Base-by-base conservation (phyloP, 108 stramenopile species). In the Pseudonitzschia multiseries region DNA sequence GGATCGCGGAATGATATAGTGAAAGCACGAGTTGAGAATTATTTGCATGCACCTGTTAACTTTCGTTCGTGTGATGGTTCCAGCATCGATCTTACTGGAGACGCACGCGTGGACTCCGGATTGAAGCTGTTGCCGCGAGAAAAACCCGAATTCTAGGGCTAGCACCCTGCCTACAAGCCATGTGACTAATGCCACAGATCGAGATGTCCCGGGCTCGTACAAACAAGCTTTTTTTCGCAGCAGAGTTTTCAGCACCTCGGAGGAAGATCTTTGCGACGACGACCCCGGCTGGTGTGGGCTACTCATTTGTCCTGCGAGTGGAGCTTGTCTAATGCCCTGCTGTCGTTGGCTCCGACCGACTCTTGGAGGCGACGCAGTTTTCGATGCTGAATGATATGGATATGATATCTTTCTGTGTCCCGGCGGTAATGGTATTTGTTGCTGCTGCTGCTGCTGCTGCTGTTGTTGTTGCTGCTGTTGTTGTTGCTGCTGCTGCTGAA, bases 1-100 rank as follows among this genome's bases (percentile, higher is more conserved):
- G 27, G 89, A 81, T 41, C 87, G 71, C 1, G 91, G 94, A 31
- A 95, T 95, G 28, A 95, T 92, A 79, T 95, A 95, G 71, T 95
- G 94, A 71, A 95, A 95, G 76, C 94, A 95, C 26, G 86, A 87
- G 80, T 95, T 95, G 66, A 95, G 81, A 46, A 95, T 95, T 41
- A 95, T 91, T 70, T 95, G 94, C 93, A 95, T 95, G 80, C 94
- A 95, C 22, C 94, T 79, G 71, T 95, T 95, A 17, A 95, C 94
- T 56, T 92, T 95, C 27, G 94, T 95, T 36, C 94, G 72, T 21
- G 94, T 95, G 71, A 95, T 92, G 24, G 71, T 79, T 20, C 91
- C 89, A 12, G 82, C 75, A 15, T 91, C 83, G 63, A 95, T 95
- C 68, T 92, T 92, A 26, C 68, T 48, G 28, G 87, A 80, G 14